Evolutionary conservation across 306 rosid genomes (phyloP).

Genomic region (Sphenostylis stenocarpa): DNA sequence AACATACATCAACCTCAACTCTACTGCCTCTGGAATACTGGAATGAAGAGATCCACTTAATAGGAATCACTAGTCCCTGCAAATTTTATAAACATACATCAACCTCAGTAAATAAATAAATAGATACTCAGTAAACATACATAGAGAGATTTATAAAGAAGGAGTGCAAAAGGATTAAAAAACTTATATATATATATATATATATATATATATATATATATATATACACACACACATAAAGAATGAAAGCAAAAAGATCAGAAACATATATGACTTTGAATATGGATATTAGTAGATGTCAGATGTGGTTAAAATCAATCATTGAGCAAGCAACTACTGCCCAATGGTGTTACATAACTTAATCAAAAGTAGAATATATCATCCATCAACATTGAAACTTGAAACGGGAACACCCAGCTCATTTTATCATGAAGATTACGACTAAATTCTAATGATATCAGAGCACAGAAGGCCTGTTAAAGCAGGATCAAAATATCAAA

Average conservation of each 20-base stretch:
- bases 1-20: conserved; percentile 16
- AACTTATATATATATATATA: too few relatives aligned
- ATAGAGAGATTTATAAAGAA: conserved; percentile 7
- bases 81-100: background rate
- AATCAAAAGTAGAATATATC: background rate
- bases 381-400: background rate
- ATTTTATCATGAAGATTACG: background rate
- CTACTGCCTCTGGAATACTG: too few relatives aligned
- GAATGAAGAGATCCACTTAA: too few relatives aligned
- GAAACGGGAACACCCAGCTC: too few relatives aligned
- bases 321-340: conserved; percentile 5
- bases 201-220: too few relatives aligned
- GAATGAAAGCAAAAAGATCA: background rate
- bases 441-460: background rate
- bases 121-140: conserved; percentile 5
- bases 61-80: too few relatives aligned
- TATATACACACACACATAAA: background rate
- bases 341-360: background rate
- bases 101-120: too few relatives aligned
- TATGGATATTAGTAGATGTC: too few relatives aligned
- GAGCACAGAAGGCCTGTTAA: background rate
- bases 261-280: too few relatives aligned
- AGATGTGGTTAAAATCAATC: too few relatives aligned
- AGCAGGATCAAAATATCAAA: conserved; percentile 6
- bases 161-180: background rate